These are phyloP conservation scores for Fusarium hostae DNA, from an alignment of 2,329 filamentous ascomycete genomes.

Conservation along the genomic window DNA sequence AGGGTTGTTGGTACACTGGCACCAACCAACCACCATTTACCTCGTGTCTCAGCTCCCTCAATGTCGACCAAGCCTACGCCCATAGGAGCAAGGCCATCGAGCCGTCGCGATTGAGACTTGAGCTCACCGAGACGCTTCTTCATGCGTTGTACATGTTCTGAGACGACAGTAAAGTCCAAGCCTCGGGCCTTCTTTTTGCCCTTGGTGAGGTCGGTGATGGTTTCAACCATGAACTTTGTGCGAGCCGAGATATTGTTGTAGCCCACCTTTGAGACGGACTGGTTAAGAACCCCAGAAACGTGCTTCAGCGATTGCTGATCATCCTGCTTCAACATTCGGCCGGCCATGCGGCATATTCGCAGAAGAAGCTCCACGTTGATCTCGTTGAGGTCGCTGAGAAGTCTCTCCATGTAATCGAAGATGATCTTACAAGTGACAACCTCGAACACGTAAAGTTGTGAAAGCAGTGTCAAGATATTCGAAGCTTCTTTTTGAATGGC, in stretches of 20 bases:
- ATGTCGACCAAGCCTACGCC: slow-evolving; percentile 86
- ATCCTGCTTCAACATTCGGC: slow-evolving; percentile 85
- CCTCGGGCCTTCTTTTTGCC: slow-evolving; percentile 85
- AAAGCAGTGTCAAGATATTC: slow-evolving; percentile 84
- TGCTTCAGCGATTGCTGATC: slow-evolving; percentile 90
- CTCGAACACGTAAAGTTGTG: slow-evolving; percentile 92
- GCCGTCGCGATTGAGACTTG: slow-evolving; percentile 65
- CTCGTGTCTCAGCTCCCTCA: slow-evolving; percentile 82
- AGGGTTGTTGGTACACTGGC: slow-evolving; percentile 78
- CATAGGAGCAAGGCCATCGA: slow-evolving; percentile 83
- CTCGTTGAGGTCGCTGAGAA: slow-evolving; percentile 81
- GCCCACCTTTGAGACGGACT: slow-evolving; percentile 73
- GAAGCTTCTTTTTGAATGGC: slow-evolving; percentile 56
- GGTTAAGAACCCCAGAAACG: slow-evolving; percentile 82
- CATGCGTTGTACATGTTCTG: slow-evolving; percentile 88
- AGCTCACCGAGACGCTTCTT: slow-evolving; percentile 87
- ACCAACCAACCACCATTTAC: slow-evolving; percentile 98
- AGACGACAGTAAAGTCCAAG: slow-evolving; percentile 75
- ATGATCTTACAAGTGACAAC: slow-evolving; percentile 84
- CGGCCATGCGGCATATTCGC: slow-evolving; percentile 83
- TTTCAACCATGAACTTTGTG: slow-evolving; percentile 98
- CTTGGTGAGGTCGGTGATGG: slow-evolving; percentile 93
- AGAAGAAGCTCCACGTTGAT: slow-evolving; percentile 89
- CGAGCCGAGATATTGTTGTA: slow-evolving; percentile 81
- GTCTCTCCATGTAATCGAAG: slow-evolving; percentile 88